Percentiles rank a stretch among this genome's conserved stretches.
These are phyloP conservation scores for Polygonum aviculare DNA, from an alignment of 148 eudicot genomes.

Conservation along the genomic window DNA sequence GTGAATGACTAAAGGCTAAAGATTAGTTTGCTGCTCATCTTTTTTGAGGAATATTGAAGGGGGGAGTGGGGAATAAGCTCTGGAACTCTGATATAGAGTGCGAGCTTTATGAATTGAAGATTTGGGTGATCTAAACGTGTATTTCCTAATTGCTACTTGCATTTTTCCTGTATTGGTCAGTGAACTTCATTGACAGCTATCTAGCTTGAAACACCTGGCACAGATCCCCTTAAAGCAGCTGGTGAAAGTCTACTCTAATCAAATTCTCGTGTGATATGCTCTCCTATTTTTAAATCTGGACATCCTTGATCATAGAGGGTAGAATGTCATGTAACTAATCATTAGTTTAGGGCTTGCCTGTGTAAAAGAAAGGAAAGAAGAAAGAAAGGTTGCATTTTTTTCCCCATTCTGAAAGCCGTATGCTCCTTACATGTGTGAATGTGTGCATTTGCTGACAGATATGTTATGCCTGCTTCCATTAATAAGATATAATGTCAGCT, in stretches of 20 bases:
- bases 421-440: neutral
- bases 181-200: neutral
- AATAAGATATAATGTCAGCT: neutral
- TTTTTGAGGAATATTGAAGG: neutral
- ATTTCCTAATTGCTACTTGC: neutral
- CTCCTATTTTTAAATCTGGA: neutral
- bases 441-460: neutral
- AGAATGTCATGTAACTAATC: neutral
- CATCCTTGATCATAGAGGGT: neutral
- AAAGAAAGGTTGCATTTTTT: neutral
- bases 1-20: neutral
- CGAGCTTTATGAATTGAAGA: neutral
- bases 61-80: neutral
- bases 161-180: neutral
- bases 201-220: neutral
- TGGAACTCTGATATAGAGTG: neutral
- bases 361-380: neutral
- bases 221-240: neutral
- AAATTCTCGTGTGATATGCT: neutral
- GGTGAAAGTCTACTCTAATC: neutral
- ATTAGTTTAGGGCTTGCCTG: neutral
- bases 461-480: neutral
- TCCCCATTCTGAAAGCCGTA: neutral
- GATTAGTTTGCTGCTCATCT: neutral
- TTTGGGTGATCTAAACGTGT: neutral